phyloP scores from a whole-genome alignment of 106 monocot genomes.

The Dioscorea zingiberensis region DNA sequence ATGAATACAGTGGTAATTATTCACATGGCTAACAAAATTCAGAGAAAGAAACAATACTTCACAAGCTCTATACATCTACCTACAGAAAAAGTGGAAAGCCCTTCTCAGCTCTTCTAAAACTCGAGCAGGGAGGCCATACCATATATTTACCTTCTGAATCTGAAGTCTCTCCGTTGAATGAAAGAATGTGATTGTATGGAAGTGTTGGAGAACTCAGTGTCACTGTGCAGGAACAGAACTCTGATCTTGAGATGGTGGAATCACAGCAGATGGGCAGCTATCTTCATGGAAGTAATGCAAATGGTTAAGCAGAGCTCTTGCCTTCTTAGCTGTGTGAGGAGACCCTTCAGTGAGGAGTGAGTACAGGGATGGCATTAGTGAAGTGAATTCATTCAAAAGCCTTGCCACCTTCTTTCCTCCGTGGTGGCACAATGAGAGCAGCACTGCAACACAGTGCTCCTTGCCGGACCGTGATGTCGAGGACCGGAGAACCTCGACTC shows the following conservation, averaged over 20 bases:
- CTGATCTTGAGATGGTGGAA: constrained; percentile 11
- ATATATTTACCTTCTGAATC: background rate
- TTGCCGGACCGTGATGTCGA: constrained; percentile 33
- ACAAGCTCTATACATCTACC: no score
- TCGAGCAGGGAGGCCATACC: background rate
- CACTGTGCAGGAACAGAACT: constrained; percentile 23
- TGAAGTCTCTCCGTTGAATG: background rate
- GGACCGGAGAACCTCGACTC: constrained; percentile 32
- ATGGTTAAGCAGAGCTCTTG: constrained; percentile 37
- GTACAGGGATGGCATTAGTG: constrained; percentile 55
- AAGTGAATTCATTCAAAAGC: constrained; percentile 32
- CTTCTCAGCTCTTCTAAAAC: constrained; percentile 1
- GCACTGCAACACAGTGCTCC: constrained; percentile 47
- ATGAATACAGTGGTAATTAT: no score
- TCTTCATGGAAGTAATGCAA: constrained; percentile 30
- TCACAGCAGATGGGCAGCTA: background rate
- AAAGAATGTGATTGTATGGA: no score
- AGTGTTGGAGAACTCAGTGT: background rate
- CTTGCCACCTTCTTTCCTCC: constrained; percentile 33
- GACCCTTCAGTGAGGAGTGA: constrained; percentile 37
- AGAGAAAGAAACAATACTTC: no score
- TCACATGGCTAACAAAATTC: no score
- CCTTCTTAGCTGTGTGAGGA: constrained; percentile 53
- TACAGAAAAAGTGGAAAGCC: no score
- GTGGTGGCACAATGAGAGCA: constrained; percentile 46